phyloP scores from a whole-genome alignment of 495 filamentous ascomycete species.

The Poronia punctata region DNA sequence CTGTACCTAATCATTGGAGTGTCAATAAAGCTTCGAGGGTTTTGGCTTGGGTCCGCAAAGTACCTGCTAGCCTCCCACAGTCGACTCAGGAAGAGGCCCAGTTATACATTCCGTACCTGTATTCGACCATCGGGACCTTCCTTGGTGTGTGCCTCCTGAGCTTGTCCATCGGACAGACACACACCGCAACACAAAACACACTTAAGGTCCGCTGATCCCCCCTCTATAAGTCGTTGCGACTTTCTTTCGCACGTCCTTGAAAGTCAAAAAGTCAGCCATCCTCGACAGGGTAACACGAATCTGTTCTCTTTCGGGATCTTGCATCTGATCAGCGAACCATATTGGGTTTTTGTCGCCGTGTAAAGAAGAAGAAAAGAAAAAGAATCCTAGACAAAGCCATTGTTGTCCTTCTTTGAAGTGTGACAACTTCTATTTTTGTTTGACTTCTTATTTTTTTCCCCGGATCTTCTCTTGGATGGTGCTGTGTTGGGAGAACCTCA shows the following conservation, averaged over 20 bases:
- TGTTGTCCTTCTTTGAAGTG: too few species aligned
- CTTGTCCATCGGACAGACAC: constrained; percentile 52
- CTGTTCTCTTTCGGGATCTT: constrained; percentile 38
- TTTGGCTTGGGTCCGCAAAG: constrained; percentile 28
- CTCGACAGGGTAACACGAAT: constrained; percentile 31
- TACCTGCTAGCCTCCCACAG: constrained; percentile 7
- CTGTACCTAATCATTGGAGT: constrained; percentile 36
- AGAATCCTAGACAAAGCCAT: constrained; percentile 5
- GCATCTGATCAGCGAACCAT: constrained; percentile 45
- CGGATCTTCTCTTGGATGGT: constrained; percentile 4
- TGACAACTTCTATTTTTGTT: too few species aligned
- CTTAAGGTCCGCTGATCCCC: constrained; percentile 78
- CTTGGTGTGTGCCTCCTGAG: constrained; percentile 30
- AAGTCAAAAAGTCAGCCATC: constrained; percentile 20
- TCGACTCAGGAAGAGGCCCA: too few species aligned
- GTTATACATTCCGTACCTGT: constrained; percentile 24
- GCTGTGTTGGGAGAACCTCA: constrained; percentile 2
- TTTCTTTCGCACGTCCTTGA: constrained; percentile 34
- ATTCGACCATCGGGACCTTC: constrained; percentile 23
- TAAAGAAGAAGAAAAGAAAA: constrained; percentile 13
- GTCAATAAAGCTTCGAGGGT: constrained; percentile 36
- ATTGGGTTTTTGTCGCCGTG: constrained; percentile 17
- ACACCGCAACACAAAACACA: constrained; percentile 54
- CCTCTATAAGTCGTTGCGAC: constrained; percentile 41
- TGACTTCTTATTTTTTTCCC: constrained; percentile 20